Percentiles rank a stretch among this genome's conserved stretches.
Conservation (phyloP, 2,329 filamentous ascomycete species). For the Grosmannia penicillata region DNA sequence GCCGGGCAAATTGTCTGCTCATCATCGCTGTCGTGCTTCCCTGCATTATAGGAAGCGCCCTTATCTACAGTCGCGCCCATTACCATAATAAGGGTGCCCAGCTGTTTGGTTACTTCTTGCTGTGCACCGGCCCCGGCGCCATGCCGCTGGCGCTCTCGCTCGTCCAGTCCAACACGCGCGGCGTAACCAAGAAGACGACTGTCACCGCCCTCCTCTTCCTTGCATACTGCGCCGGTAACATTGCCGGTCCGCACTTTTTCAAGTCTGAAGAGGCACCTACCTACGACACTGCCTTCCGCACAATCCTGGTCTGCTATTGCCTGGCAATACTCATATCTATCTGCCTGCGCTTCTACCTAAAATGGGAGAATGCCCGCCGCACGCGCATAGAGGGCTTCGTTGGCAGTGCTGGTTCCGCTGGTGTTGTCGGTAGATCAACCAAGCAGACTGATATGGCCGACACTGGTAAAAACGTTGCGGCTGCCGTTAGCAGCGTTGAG, state of each 20-base stretch:
- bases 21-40: slow-evolving; percentile 33
- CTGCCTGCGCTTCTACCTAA: slow-evolving; percentile 30
- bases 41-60: slow-evolving; percentile 34
- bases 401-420: slow-evolving; percentile 26
- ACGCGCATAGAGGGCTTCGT: slow-evolving; percentile 26
- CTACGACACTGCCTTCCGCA: slow-evolving; percentile 37
- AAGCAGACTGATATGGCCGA: slow-evolving; percentile 20
- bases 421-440: too few species aligned
- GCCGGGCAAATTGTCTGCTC: slow-evolving; percentile 34
- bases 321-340: slow-evolving; percentile 30
- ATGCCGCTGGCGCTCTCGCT: slow-evolving; percentile 37
- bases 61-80: slow-evolving; percentile 32
- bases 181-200: slow-evolving; percentile 46
- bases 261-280: slow-evolving; percentile 30
- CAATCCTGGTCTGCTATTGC: slow-evolving; percentile 41
- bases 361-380: slow-evolving; percentile 27
- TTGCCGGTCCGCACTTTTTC: slow-evolving; percentile 41
- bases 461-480: slow-evolving; percentile 13
- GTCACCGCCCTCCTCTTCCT: slow-evolving; percentile 40
- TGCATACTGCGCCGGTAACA: slow-evolving; percentile 41
- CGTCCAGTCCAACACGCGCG: slow-evolving; percentile 37
- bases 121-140: slow-evolving; percentile 35
- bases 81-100: slow-evolving; percentile 25
- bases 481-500: slow-evolving; percentile 20
- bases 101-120: slow-evolving; percentile 42